A percentile compares a stretch with the other conserved stretches of the same genome.
phyloP scores from a whole-genome alignment of 352 stramenopile genomes.

The Globisporangium irregulare region DNA sequence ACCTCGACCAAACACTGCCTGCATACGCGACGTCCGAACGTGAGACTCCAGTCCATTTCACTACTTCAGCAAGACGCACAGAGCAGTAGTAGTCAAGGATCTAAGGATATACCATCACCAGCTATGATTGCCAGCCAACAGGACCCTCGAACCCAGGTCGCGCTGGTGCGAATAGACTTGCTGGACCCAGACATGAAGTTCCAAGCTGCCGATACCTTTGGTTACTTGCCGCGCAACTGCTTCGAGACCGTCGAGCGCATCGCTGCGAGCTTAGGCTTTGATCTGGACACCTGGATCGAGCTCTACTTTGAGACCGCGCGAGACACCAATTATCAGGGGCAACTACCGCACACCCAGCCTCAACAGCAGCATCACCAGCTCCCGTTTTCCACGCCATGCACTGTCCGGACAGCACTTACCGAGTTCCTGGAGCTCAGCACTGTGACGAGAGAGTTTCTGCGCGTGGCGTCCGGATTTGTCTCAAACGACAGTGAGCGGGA shows the following conservation, averaged over 20 bases:
- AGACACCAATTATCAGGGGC: background rate
- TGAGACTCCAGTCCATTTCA: slow-evolving; percentile 15
- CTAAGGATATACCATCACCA: background rate
- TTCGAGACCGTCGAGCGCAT: slow-evolving; percentile 62
- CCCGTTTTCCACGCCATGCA: slow-evolving; percentile 90
- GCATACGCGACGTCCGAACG: slow-evolving; percentile 6
- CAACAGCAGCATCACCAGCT: slow-evolving; percentile 28
- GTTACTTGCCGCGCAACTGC: slow-evolving; percentile 76
- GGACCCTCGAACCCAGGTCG: slow-evolving; percentile 12
- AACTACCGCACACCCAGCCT: background rate
- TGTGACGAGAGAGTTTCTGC: slow-evolving; percentile 52
- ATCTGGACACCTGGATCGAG: slow-evolving; percentile 83
- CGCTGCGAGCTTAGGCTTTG: slow-evolving; percentile 58
- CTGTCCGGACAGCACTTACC: slow-evolving; percentile 82
- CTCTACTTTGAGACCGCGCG: slow-evolving; percentile 28
- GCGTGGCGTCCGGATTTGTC: slow-evolving; percentile 52
- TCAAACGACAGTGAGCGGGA: slow-evolving; percentile 37
- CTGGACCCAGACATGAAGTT: slow-evolving; percentile 55
- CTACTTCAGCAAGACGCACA: background rate
- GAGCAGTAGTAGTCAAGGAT: background rate
- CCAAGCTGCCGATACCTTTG: slow-evolving; percentile 85
- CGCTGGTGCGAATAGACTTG: slow-evolving; percentile 54
- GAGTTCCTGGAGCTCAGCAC: slow-evolving; percentile 90
- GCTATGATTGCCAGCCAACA: background rate
- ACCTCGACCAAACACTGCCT: slow-evolving; percentile 2